Base-by-base conservation (phyloP, 305 asterid species). In the Fraxinus albicans region DNA sequence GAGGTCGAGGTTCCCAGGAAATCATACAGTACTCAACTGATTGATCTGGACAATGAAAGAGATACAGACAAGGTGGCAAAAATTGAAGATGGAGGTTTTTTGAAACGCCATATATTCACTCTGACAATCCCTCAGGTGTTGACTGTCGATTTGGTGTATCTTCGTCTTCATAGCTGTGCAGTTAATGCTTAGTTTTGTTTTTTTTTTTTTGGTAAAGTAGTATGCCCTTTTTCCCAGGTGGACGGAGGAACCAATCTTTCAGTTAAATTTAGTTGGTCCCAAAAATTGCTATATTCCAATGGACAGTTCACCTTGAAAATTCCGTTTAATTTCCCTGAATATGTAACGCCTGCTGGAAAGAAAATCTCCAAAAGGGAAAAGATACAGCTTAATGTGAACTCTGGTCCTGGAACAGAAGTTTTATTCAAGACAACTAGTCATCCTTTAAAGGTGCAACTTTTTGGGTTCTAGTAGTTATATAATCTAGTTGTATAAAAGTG, bases 301-400 rank as follows among this genome's bases (percentile, higher is more conserved):
- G 94, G 96, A 29, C 93, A 92, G 79, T 88, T 92, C 82, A 90
- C 92, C 84, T 86, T 95, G 91, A 87, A 86, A 78, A 77, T 95
- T 82, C 98, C 99, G 25, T 96, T 95, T 90, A 90, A 80, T 84
- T 96, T 96, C 79, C 99, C 98, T 0, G 97, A 91, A 60, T 93
- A 89, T 81, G 97, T 95, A 76, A 93, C 95, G 4, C 98, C 99
- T 31, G 96, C 95, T 78, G 97, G 92, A 70, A 93, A 90, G 89
- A 95, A 92, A 87, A 89, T 96, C 12, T 85, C 98, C 8, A 96
- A 92, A 87, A 91, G 85, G 44, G 98, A 96, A 88, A 95, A 90
- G 91, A 92, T 96, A 84, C 86, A 75, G 82, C 85, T 96, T 84
- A 87, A 90, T 83, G 93, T 92, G 72, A 90, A 90, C 84, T 89